Evolutionary conservation across 2,329 filamentous ascomycete species (phyloP), one percentile per base, ranked within the genome.

Genomic region (Pyrenophora graminea): DNA sequence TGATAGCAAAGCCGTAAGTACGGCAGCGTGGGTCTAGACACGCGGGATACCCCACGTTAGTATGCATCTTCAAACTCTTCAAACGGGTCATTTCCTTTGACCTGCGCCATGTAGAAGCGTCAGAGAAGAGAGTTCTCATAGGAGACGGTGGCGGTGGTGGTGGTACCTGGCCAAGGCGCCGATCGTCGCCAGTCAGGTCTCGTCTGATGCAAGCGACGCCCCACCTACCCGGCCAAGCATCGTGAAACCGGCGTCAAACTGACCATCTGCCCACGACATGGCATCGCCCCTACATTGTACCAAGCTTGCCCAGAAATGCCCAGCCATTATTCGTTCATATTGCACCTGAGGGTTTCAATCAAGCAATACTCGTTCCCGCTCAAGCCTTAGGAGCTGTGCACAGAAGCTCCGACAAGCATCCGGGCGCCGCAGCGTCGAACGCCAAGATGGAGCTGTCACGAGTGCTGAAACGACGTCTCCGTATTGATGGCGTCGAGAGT

Each of bases 381-480:
- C 33, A 57, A 57, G 55, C 55, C 45, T 45, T 40, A 34, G n/a
- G 27, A 41, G 19, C 39, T 33, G 21, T 45, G 45, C 43, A 45
- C 42, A 47, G 48, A 54, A 17, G 50, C 51, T 53, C 45, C 6
- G 32, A 46, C 56, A 53, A 56, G 56, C 54, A 54, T 53, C 39
- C 39, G 34, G 38, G 52, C 41, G 53, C 43, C 39, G 43, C 39
- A 49, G 48, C 39, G 50, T 59, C 61, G 56, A 61, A 64, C 61
- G 61, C 61, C 58, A 64, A 62, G 59, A 51, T 41, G 38, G 10
- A 54, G 43, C 51, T 61, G 60, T 53, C 52, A 59, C 55, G 27
- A 15, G 5, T 54, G 21, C 53, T 64, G 61, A 62, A 64, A 64
- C 61, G 41, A 44, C 30, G 30, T 45, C 48, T 37, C 50, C 40